Base-by-base conservation (phyloP, 148 eudicot genomes). In the Arctostaphylos glauca region DNA sequence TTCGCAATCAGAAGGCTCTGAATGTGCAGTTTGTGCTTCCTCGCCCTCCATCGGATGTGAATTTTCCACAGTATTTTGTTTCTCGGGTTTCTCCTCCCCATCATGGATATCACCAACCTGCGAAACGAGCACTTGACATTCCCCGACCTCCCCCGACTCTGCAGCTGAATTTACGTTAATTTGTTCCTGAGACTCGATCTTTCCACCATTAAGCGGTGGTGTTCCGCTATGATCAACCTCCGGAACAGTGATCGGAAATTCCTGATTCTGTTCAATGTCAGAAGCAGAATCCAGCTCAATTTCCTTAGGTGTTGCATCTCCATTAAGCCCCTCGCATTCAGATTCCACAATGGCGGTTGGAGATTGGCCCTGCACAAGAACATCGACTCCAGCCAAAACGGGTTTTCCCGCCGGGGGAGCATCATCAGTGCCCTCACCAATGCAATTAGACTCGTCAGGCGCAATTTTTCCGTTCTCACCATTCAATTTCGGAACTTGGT, bases 281-380 rank as follows among this genome's bases (percentile, higher is more conserved):
- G 46, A 23, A 83, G 76, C 47, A 73, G 71, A 50, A 56, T 81
- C 74, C 44, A 31, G 79, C 54, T 73, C 80, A 58, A 19, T 47
- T 83, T 64, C 52, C 54, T 83, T 80, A 76, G 59, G 73, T 64
- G 80, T 87, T 48, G 68, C 81, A 76, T 88, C 77, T 70, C 68
- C 60, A 81, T 81, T 89, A 66, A 48, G 19, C 52, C 46, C 52
- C 46, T 19, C 25, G 3, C 46, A 5, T 38, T 73, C 82, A 74
- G 75, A 6, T 44, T 74, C 79, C 47, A 53, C 41, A 31, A 54
- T 44, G 12, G 50, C 59, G 38, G n/a, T 73, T 46, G 14, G 82
- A 83, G 47, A 55, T 49, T 76, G 84, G 41, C 67, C 81, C 78
- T 18, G 74, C 52, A 52, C 76, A 14, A 23, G 53, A 73, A 49